A percentile compares a stretch with the other conserved stretches of the same genome.
Conservation (phyloP, 768 basidiomycete genomes). For the Naematelia aurantialba region DNA sequence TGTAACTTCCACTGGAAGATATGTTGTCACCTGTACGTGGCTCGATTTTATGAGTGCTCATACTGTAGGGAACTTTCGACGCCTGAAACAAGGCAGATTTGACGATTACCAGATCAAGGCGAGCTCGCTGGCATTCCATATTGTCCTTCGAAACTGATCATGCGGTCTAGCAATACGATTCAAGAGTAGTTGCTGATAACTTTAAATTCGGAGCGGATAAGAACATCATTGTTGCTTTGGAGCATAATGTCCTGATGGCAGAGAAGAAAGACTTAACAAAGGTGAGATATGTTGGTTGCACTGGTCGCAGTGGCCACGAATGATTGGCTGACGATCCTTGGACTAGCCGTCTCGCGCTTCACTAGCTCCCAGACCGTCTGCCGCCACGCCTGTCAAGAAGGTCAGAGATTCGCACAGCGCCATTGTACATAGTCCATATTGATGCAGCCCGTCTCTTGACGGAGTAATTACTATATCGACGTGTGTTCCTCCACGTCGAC, state of each 20-base stretch:
- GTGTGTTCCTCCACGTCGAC: no score
- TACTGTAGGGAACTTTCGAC: conserved; percentile 71
- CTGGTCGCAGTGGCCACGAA: not conserved
- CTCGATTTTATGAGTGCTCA: conserved; percentile 3
- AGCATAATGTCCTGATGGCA: conserved; percentile 86
- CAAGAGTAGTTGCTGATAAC: conserved; percentile 90
- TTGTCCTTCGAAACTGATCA: not conserved
- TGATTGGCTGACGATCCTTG: not conserved
- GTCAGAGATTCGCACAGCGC: conserved; percentile 13
- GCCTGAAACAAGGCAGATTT: conserved; percentile 84
- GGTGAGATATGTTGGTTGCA: conserved; percentile 56
- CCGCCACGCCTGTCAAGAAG: conserved; percentile 14
- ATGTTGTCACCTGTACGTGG: conserved; percentile 73
- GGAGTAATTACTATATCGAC: no score
- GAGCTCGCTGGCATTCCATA: conserved; percentile 14
- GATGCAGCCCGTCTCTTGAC: not conserved
- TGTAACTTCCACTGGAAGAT: conserved; percentile 87
- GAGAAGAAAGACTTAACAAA: conserved; percentile 89
- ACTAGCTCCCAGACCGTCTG: conserved; percentile 24
- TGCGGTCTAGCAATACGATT: conserved; percentile 63
- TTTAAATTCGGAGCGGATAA: conserved; percentile 98
- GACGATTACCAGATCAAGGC: conserved; percentile 93
- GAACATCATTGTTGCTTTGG: conserved; percentile 92
- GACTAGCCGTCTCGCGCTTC: conserved; percentile 36
- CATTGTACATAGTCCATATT: conserved; percentile 26